These are phyloP conservation scores for Bacterosira constricta DNA, from an alignment of 108 stramenopile genomes.

Conservation along the genomic window DNA sequence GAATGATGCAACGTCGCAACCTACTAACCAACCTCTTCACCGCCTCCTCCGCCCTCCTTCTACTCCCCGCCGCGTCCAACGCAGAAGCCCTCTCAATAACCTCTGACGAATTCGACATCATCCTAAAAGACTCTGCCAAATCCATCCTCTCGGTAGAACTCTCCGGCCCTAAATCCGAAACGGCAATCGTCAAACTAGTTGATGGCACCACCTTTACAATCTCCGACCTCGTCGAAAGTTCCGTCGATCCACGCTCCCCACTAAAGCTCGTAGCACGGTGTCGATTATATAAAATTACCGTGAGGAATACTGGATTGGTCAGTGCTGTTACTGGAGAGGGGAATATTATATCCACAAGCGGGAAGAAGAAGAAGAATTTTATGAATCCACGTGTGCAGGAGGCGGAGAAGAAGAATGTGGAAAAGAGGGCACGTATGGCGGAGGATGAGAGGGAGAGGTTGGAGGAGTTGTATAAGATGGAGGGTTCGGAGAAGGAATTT, in stretches of 20 bases:
- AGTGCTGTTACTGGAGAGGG: slow-evolving; percentile 42
- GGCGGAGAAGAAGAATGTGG: slow-evolving; percentile 70
- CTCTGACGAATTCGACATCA: slow-evolving; percentile 69
- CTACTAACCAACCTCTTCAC: background rate
- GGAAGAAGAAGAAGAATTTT: slow-evolving; percentile 74
- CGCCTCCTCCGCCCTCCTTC: slow-evolving; percentile 1
- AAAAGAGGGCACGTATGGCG: slow-evolving; percentile 61
- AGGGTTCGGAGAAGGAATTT: background rate
- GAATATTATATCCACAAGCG: slow-evolving; percentile 28
- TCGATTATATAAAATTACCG: slow-evolving; percentile 65
- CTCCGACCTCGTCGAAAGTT: slow-evolving; percentile 73
- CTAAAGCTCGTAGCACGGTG: slow-evolving; percentile 74
- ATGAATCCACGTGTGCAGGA: slow-evolving; percentile 75
- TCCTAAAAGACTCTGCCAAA: slow-evolving; percentile 66
- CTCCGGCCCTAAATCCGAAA: slow-evolving; percentile 73
- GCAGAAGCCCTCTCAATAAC: slow-evolving; percentile 53
- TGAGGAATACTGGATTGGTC: slow-evolving; percentile 64
- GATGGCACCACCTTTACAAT: slow-evolving; percentile 82
- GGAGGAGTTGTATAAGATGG: slow-evolving; percentile 53
- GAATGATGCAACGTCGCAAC: background rate
- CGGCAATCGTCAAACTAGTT: slow-evolving; percentile 65
- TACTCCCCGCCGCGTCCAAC: background rate
- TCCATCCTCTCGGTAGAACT: slow-evolving; percentile 75
- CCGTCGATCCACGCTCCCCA: slow-evolving; percentile 77
- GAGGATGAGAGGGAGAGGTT: slow-evolving; percentile 78